These are phyloP conservation scores for Clavariopsis aquatica DNA, from an alignment of 495 filamentous ascomycete species.

Conservation along the genomic window DNA sequence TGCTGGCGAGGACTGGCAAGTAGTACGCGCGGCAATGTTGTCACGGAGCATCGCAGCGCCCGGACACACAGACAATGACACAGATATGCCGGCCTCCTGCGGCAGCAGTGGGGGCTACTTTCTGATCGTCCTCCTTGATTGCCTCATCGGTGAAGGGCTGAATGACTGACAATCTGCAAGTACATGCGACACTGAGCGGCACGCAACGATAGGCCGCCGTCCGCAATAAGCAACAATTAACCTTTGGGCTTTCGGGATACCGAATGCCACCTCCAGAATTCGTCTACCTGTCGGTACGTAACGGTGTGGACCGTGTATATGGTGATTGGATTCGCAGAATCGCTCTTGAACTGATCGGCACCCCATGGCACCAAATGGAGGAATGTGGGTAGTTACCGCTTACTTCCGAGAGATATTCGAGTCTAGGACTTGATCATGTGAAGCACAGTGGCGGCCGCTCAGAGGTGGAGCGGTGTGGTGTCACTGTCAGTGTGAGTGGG, in stretches of 20 bases:
- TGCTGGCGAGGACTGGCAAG: no score
- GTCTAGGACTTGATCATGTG: neutral
- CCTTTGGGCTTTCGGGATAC: neutral
- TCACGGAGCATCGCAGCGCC: neutral
- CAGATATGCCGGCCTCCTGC: neutral
- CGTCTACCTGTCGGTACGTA: neutral
- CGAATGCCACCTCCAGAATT: neutral
- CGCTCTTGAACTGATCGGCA: neutral
- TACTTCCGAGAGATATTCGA: neutral
- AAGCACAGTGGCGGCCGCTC: neutral
- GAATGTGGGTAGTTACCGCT: neutral
- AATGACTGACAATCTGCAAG: neutral
- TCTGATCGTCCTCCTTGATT: neutral
- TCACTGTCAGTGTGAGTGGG: conserved; percentile 10
- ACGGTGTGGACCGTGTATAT: neutral
- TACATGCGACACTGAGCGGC: neutral
- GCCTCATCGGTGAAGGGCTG: neutral
- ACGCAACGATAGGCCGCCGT: neutral
- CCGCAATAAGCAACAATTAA: neutral
- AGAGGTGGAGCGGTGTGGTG: conserved; percentile 11
- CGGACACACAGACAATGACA: neutral
- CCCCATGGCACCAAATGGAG: neutral
- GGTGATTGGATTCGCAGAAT: neutral
- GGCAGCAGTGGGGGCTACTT: neutral
- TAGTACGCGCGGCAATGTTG: neutral